A percentile compares a stretch with the other conserved stretches of the same genome.
Conservation (phyloP, 2,329 filamentous ascomycete genomes). For the Zelopaecilomyces penicillatus region DNA sequence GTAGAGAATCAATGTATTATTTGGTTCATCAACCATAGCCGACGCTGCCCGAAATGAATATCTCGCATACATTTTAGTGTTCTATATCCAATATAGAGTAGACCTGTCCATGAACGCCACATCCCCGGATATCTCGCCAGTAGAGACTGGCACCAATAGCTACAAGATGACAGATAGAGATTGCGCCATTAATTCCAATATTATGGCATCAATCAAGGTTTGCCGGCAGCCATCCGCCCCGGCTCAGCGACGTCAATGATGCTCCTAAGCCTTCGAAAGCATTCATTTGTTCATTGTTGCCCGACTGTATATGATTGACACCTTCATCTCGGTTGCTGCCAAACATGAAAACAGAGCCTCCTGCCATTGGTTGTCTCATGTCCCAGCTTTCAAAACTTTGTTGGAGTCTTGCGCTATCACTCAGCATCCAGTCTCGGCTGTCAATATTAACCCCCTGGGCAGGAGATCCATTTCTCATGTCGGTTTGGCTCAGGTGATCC, state of each 20-base stretch:
- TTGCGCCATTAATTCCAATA: too few species aligned
- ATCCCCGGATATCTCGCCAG: too few species aligned
- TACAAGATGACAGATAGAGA: too few species aligned
- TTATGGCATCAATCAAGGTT: constrained; percentile 21
- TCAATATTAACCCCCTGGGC: constrained; percentile 31
- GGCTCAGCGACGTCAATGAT: constrained; percentile 18
- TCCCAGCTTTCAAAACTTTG: constrained; percentile 50
- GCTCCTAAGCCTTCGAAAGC: constrained; percentile 23
- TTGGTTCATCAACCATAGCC: too few species aligned
- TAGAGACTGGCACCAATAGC: too few species aligned
- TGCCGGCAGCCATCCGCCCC: constrained; percentile 25
- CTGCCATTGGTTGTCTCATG: constrained; percentile 21
- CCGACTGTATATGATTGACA: constrained; percentile 3
- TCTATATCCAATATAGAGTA: too few species aligned
- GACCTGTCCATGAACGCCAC: too few species aligned
- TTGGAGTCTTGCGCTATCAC: constrained; percentile 49
- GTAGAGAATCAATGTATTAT: too few species aligned
- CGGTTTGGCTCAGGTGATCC: constrained; percentile 14
- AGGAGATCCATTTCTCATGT: constrained; percentile 1
- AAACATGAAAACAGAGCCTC: constrained; percentile 23
- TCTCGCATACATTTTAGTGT: too few species aligned
- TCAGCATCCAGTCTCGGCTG: constrained; percentile 49
- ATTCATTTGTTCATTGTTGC: constrained; percentile 14
- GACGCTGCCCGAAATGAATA: too few species aligned
- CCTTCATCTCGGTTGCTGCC: constrained; percentile 13